Evolutionary conservation across 208 protist species (phyloP).

Genomic region (Acanthamoeba triangularis): DNA sequence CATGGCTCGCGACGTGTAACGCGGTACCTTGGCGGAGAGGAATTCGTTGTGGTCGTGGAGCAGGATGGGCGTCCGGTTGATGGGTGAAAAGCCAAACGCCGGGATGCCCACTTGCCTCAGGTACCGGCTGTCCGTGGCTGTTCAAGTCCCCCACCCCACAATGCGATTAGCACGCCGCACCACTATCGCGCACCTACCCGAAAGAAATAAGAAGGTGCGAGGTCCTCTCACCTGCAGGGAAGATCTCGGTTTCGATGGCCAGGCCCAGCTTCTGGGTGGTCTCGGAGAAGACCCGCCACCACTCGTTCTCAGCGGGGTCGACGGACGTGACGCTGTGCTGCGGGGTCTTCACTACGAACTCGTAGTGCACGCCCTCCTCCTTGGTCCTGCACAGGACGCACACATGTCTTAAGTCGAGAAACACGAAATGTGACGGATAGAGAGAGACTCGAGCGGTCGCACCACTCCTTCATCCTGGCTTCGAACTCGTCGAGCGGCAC

Average conservation of each 20-base stretch:
- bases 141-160: not conserved
- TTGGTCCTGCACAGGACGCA: conserved; percentile 28
- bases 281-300: conserved; percentile 80
- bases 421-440: not conserved
- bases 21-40: conserved; percentile 80
- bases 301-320: conserved; percentile 77
- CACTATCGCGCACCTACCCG: not conserved
- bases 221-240: conserved; percentile 86
- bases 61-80: conserved; percentile 90
- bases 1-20: not conserved
- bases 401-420: not conserved
- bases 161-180: not conserved
- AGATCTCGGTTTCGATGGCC: conserved; percentile 87
- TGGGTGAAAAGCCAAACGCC: conserved; percentile 91
- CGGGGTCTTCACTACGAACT: conserved; percentile 78
- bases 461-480: conserved; percentile 83
- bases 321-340: conserved; percentile 80
- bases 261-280: conserved; percentile 38
- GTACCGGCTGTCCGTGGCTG: conserved; percentile 89
- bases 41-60: conserved; percentile 94
- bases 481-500: conserved; percentile 85
- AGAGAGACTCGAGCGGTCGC: no score
- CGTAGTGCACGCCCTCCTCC: conserved; percentile 81
- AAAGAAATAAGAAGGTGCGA: not conserved
- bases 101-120: conserved; percentile 87